These are phyloP conservation scores for Colletotrichum sp. DNA, from an alignment of 2,329 filamentous ascomycete species.

Conservation along the genomic window DNA sequence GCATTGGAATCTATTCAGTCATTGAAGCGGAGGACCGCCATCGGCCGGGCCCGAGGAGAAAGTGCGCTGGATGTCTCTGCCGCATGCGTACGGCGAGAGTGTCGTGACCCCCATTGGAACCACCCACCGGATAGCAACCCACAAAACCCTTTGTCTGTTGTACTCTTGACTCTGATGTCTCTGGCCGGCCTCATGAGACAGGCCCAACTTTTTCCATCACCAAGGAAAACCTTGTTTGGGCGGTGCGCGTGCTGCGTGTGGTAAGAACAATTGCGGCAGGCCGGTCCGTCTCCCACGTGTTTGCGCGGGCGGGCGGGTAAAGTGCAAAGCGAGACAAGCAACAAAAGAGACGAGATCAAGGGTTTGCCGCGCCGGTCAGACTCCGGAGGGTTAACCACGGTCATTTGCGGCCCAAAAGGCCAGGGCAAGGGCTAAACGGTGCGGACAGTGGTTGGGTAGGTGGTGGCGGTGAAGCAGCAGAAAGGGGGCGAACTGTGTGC, in stretches of 20 bases:
- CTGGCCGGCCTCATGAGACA: background rate
- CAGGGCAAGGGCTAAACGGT: background rate
- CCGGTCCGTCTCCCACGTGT: background rate
- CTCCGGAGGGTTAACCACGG: background rate
- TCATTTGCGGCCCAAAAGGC: background rate
- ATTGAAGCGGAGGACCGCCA: background rate
- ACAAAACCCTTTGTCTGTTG: background rate
- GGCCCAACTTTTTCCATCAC: background rate
- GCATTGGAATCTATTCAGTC: background rate
- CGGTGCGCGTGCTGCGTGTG: background rate
- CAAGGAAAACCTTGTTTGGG: background rate
- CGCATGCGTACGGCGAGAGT: conserved; percentile 10
- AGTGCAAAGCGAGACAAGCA: background rate
- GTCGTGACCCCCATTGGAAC: background rate
- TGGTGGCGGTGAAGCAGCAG: background rate
- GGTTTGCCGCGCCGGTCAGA: background rate
- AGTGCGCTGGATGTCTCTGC: background rate
- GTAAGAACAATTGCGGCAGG: background rate
- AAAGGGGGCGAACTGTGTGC: background rate
- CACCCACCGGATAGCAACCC: background rate
- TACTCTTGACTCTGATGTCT: background rate
- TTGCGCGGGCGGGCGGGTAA: background rate
- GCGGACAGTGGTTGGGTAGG: background rate
- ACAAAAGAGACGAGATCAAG: background rate
- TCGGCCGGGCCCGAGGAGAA: background rate